Conservation (phyloP, 2,329 filamentous ascomycete species). For the Laburnicola sp. region DNA sequence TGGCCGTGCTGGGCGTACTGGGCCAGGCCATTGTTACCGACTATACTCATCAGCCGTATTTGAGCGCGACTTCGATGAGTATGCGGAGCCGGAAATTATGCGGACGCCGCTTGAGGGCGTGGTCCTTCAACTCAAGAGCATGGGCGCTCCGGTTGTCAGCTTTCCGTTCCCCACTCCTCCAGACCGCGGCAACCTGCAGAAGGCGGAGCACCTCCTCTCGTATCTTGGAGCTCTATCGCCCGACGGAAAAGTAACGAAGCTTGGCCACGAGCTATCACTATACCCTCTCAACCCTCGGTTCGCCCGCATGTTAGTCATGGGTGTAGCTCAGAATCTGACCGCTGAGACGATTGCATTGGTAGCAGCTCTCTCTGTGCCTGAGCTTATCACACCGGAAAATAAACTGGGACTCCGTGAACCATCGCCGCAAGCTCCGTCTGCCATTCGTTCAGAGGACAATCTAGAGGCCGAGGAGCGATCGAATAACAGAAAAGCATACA, state of each 20-base stretch:
- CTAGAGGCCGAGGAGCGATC: conserved; percentile 71
- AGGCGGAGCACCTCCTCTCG: conserved; percentile 81
- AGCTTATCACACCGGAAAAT: conserved; percentile 82
- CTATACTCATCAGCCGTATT: conserved; percentile 94
- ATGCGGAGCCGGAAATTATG: conserved; percentile 84
- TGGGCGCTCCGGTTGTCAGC: conserved; percentile 88
- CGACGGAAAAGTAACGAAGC: conserved; percentile 73
- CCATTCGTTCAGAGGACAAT: conserved; percentile 65
- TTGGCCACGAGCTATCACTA: conserved; percentile 79
- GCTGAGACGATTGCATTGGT: conserved; percentile 87
- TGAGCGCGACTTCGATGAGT: conserved; percentile 83
- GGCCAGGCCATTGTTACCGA: conserved; percentile 92
- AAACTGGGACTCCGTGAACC: conserved; percentile 67
- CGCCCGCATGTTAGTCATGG: conserved; percentile 87
- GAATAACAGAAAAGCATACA: conserved; percentile 65
- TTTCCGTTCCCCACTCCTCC: conserved; percentile 96
- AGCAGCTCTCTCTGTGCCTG: conserved; percentile 82
- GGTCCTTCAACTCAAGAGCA: conserved; percentile 90
- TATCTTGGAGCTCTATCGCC: conserved; percentile 80
- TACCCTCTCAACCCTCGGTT: conserved; percentile 92
- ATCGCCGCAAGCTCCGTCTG: conserved; percentile 46
- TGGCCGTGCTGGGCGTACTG: conserved; percentile 92
- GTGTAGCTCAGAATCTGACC: conserved; percentile 78
- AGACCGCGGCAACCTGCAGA: conserved; percentile 71
- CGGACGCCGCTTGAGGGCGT: conserved; percentile 88